Conservation (phyloP, 108 stramenopile genomes). For the Fragilaria radians region DNA sequence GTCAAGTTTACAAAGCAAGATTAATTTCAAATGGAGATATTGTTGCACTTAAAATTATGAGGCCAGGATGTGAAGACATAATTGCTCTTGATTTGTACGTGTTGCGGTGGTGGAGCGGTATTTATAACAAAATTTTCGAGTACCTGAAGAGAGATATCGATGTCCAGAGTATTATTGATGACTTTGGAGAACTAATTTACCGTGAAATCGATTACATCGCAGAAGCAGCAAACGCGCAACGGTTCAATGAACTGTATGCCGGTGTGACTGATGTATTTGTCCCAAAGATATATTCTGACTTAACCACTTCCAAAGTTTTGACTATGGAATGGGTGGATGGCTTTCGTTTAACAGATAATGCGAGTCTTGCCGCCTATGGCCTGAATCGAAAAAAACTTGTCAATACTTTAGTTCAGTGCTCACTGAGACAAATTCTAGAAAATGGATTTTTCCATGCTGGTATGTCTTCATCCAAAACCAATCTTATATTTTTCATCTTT, state of each 20-base stretch:
- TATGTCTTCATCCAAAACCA: conserved; percentile 7
- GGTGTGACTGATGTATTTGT: conserved; percentile 85
- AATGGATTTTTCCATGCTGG: conserved; percentile 79
- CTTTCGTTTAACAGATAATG: conserved; percentile 78
- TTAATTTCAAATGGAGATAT: conserved; percentile 76
- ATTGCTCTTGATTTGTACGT: conserved; percentile 93
- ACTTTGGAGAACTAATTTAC: conserved; percentile 93
- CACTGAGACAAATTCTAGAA: conserved; percentile 88
- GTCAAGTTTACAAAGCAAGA: conserved; percentile 92
- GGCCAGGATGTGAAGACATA: conserved; percentile 89
- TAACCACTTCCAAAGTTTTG: conserved; percentile 86
- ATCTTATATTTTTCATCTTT: conserved; percentile 7
- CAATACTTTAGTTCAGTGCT: conserved; percentile 91
- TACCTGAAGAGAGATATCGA: conserved; percentile 83
- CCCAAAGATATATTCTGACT: conserved; percentile 86
- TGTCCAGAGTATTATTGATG: conserved; percentile 88
- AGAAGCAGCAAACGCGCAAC: conserved; percentile 92
- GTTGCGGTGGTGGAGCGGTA: conserved; percentile 89
- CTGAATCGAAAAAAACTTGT: conserved; percentile 76
- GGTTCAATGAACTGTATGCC: conserved; percentile 92
- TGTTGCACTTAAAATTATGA: conserved; percentile 93
- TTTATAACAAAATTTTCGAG: conserved; percentile 67
- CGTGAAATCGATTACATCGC: conserved; percentile 95
- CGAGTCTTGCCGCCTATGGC: conserved; percentile 52
- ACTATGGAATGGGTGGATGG: conserved; percentile 97